These are phyloP conservation scores for Metschnikowia orientalis DNA, from an alignment of 805 yeast genomes.

Conservation along the genomic window DNA sequence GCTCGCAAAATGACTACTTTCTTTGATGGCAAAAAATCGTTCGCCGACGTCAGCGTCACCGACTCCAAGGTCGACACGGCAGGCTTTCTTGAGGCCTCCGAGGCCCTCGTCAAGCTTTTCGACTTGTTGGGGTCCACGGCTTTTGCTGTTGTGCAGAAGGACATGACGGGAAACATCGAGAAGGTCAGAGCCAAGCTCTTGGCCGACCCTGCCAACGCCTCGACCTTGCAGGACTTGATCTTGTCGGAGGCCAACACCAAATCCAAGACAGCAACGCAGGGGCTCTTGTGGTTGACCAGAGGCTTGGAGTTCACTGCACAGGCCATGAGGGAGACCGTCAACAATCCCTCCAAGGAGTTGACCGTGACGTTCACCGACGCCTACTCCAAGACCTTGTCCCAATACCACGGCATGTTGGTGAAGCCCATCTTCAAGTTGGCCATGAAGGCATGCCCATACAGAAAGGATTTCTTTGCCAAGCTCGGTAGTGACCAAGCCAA, in stretches of 20 bases:
- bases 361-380: constrained; percentile 77
- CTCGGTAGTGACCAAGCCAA: constrained; percentile 71
- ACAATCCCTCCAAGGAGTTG: constrained; percentile 60
- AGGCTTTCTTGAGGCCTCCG: constrained; percentile 77
- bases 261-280: constrained; percentile 82
- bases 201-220: constrained; percentile 56
- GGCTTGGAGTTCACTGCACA: constrained; percentile 89
- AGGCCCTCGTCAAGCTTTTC: constrained; percentile 75
- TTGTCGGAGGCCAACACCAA: constrained; percentile 64
- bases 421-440: constrained; percentile 89
- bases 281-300: constrained; percentile 78
- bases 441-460: constrained; percentile 92
- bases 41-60: constrained; percentile 65
- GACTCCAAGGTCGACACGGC: constrained; percentile 66
- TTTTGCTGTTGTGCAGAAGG: constrained; percentile 78
- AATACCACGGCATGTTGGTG: constrained; percentile 76
- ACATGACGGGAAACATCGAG: constrained; percentile 80
- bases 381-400: constrained; percentile 73
- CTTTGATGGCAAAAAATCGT: constrained; percentile 73
- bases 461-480: constrained; percentile 78
- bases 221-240: constrained; percentile 76
- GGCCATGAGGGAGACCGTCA: constrained; percentile 78
- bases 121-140: constrained; percentile 84
- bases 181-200: constrained; percentile 67
- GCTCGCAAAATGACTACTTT: constrained; percentile 55